Conservation (phyloP, 176 grass and related monocot species). For the Themeda triandra region DNA sequence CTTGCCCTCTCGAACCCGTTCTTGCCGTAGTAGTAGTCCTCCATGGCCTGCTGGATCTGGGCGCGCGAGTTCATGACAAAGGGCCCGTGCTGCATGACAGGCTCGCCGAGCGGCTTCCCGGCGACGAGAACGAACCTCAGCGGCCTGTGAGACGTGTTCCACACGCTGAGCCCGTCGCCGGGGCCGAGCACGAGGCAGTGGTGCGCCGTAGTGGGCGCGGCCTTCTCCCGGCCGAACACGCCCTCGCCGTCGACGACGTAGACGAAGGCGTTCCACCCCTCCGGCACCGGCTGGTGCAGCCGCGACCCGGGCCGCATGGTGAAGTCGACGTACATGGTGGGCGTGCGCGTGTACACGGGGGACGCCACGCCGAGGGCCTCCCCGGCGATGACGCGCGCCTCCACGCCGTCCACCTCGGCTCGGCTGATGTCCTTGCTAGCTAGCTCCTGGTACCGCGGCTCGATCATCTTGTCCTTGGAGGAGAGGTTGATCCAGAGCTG, state of each 20-base stretch:
- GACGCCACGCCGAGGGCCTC: slow-evolving; percentile 79
- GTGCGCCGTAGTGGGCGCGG: slow-evolving; percentile 21
- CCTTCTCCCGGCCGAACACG: slow-evolving; percentile 40
- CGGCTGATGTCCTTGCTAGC: slow-evolving; percentile 73
- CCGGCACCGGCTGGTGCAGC: slow-evolving; percentile 50
- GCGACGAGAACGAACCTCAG: slow-evolving; percentile 62
- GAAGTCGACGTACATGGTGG: slow-evolving; percentile 87
- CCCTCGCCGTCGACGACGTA: slow-evolving; percentile 89
- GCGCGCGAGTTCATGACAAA: slow-evolving; percentile 85
- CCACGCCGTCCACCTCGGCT: slow-evolving; percentile 61
- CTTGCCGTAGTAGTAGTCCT: slow-evolving; percentile 56
- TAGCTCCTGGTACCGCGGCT: slow-evolving; percentile 81
- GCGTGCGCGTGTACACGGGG: slow-evolving; percentile 76
- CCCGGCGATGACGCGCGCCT: slow-evolving; percentile 68
- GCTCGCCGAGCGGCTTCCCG: slow-evolving; percentile 66
- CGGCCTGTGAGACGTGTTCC: slow-evolving; percentile 47
- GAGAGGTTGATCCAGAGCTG: slow-evolving; percentile 96
- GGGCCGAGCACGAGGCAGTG: slow-evolving; percentile 60
- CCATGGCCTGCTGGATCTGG: slow-evolving; percentile 70
- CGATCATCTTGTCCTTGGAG: slow-evolving; percentile 89
- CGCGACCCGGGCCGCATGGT: slow-evolving; percentile 56
- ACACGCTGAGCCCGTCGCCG: slow-evolving; percentile 65
- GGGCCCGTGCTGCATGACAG: slow-evolving; percentile 58
- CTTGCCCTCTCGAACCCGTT: slow-evolving; percentile 77
- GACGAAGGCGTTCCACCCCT: slow-evolving; percentile 76